Evolutionary conservation across 495 filamentous ascomycete species (phyloP).

Genomic region (Coniosporium apollinis): DNA sequence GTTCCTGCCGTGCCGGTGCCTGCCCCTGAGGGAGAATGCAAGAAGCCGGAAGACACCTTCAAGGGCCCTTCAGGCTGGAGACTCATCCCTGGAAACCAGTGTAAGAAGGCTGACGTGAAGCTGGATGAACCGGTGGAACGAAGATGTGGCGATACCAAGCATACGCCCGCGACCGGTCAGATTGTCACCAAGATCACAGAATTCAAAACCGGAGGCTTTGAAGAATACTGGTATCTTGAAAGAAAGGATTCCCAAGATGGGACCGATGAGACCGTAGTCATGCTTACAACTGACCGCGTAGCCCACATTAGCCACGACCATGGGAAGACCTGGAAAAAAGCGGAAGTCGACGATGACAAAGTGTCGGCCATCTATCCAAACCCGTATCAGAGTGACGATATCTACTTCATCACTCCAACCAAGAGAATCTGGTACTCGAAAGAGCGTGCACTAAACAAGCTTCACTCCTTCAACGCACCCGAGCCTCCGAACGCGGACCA

Average conservation of each 20-base stretch:
- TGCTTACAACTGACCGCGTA: slow-evolving; percentile 47
- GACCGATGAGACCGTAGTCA: slow-evolving; percentile 69
- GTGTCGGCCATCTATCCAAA: slow-evolving; percentile 56
- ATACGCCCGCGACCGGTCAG: slow-evolving; percentile 38
- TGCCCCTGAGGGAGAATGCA: slow-evolving; percentile 46
- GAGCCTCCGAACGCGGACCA: slow-evolving; percentile 29
- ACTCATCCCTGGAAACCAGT: slow-evolving; percentile 80
- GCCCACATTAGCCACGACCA: slow-evolving; percentile 65
- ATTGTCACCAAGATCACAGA: slow-evolving; percentile 35
- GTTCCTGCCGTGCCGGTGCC: slow-evolving; percentile 34
- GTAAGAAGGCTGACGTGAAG: slow-evolving; percentile 33
- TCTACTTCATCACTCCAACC: slow-evolving; percentile 62
- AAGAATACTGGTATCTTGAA: slow-evolving; percentile 69
- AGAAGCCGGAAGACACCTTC: slow-evolving; percentile 48
- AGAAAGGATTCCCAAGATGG: slow-evolving; percentile 45
- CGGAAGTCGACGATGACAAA: slow-evolving; percentile 40
- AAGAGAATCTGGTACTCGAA: slow-evolving; percentile 59
- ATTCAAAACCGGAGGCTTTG: slow-evolving; percentile 41
- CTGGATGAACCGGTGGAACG: slow-evolving; percentile 46
- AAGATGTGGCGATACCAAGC: slow-evolving; percentile 32
- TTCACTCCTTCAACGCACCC: slow-evolving; percentile 49
- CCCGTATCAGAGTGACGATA: slow-evolving; percentile 57
- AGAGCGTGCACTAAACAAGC: slow-evolving; percentile 51
- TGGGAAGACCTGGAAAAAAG: slow-evolving; percentile 64
- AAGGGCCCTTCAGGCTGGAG: slow-evolving; percentile 78